Conservation (phyloP, 257 asterid genomes). For the Petrea volubilis region DNA sequence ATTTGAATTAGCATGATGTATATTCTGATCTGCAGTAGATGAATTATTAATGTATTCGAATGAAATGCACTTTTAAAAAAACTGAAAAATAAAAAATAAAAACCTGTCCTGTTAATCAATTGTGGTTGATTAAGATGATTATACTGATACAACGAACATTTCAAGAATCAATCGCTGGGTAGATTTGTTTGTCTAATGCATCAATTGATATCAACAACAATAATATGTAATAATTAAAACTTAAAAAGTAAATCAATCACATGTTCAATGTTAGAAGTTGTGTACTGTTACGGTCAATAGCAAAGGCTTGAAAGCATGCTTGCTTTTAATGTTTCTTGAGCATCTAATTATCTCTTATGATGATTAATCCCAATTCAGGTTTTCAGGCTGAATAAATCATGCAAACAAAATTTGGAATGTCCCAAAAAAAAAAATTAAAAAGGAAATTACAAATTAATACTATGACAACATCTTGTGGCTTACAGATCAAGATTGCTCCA, state of each 20-base stretch:
- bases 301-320: slow-evolving; percentile 14
- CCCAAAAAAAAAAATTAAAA: too few species aligned
- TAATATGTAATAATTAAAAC: not conserved
- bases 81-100: too few species aligned
- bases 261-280: not conserved
- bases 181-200: slow-evolving; percentile 1
- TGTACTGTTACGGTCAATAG: not conserved
- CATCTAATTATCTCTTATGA: slow-evolving; percentile 11
- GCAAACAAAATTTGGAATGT: too few species aligned
- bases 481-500: not conserved
- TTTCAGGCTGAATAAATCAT: not conserved
- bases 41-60: too few species aligned
- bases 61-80: too few species aligned
- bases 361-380: not conserved
- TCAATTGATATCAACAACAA: not conserved
- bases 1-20: too few species aligned
- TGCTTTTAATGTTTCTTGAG: not conserved
- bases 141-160: too few species aligned
- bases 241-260: not conserved
- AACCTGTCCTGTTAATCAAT: not conserved
- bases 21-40: too few species aligned
- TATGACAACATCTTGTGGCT: not conserved
- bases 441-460: not conserved
- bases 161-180: too few species aligned
- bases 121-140: not conserved